A percentile compares a stretch with the other conserved stretches of the same genome.
Conservation (phyloP, 208 protist species). For the Trypanosoma boissoni region DNA sequence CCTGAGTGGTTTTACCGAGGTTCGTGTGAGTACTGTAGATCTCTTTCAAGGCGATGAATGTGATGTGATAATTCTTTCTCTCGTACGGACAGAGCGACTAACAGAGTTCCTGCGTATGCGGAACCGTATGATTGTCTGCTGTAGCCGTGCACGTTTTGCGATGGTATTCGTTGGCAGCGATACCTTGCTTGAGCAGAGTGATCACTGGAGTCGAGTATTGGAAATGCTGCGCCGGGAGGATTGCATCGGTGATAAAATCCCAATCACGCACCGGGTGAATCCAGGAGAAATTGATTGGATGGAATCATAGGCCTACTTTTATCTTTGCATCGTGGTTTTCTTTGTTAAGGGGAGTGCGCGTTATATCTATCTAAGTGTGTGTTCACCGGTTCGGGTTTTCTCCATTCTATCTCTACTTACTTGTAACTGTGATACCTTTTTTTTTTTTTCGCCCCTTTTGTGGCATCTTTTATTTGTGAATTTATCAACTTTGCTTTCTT, state of each 20-base stretch:
- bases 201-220: constrained; percentile 77
- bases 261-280: constrained; percentile 47
- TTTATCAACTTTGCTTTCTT: neutral
- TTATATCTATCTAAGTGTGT: too few species aligned
- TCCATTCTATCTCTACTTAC: too few species aligned
- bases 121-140: constrained; percentile 94
- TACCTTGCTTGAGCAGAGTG: constrained; percentile 60
- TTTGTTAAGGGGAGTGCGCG: too few species aligned
- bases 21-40: constrained; percentile 92
- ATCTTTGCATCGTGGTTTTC: too few species aligned
- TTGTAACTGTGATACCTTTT: too few species aligned
- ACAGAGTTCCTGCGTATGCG: constrained; percentile 93
- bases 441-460: too few species aligned
- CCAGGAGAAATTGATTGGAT: constrained; percentile 31
- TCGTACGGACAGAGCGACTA: constrained; percentile 91
- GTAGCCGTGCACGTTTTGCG: constrained; percentile 90
- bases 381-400: too few species aligned
- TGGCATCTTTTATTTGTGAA: neutral
- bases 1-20: constrained; percentile 59
- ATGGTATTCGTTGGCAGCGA: constrained; percentile 89
- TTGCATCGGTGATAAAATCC: constrained; percentile 64
- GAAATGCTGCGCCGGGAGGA: constrained; percentile 43
- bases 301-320: constrained; percentile 22
- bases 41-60: constrained; percentile 96
- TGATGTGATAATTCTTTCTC: constrained; percentile 92